A percentile compares a stretch with the other conserved stretches of the same genome.
These are phyloP conservation scores for Withania somnifera DNA, from an alignment of 305 asterid genomes.

Conservation along the genomic window DNA sequence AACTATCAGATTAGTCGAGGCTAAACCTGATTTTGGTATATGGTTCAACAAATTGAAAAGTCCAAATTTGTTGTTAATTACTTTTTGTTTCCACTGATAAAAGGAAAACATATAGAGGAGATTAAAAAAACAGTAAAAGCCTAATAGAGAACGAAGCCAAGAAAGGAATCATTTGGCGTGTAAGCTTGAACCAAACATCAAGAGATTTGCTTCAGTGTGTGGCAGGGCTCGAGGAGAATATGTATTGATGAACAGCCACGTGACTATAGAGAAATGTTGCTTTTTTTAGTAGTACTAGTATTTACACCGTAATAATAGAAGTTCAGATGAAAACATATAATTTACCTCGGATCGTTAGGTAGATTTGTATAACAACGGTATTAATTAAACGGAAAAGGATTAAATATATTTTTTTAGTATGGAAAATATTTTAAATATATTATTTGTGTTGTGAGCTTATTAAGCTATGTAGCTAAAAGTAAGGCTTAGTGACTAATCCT, in stretches of 20 bases:
- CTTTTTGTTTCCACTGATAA: neutral
- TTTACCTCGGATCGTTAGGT: too few relatives aligned
- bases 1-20: too few relatives aligned
- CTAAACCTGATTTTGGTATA: neutral
- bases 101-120: neutral
- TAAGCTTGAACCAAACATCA: neutral
- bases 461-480: too few relatives aligned
- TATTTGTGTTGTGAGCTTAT: too few relatives aligned
- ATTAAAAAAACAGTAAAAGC: neutral
- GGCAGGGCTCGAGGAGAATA: constrained; percentile 9
- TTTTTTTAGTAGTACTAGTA: neutral
- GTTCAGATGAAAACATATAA: neutral
- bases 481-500: too few relatives aligned
- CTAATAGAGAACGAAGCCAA: neutral
- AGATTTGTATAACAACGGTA: too few relatives aligned
- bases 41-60: neutral
- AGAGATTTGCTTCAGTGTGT: constrained; percentile 5
- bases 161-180: constrained; percentile 10
- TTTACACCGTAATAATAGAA: neutral
- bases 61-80: neutral
- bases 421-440: too few relatives aligned
- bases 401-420: too few relatives aligned
- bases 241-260: neutral
- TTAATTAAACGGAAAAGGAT: too few relatives aligned
- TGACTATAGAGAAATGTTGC: neutral